Base-by-base conservation (phyloP, 768 basidiomycete genomes). In the Daedaleopsis sinensis region DNA sequence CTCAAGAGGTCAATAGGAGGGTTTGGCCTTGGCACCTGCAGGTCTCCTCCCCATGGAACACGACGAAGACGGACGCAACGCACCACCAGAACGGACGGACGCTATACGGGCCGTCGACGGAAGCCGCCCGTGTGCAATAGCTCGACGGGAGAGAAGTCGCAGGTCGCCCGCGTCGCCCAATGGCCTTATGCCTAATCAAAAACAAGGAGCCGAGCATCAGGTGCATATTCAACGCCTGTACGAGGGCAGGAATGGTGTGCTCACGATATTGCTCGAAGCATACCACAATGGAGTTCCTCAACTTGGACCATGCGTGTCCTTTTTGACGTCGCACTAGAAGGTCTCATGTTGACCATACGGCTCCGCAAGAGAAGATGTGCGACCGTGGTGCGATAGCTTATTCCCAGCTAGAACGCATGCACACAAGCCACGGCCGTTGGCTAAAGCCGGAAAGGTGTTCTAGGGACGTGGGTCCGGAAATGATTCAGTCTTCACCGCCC, bases 311-410 rank as follows among this genome's bases (percentile, higher is more conserved):
- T 49, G 42, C 53, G 50, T 32, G 49, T 23, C 21, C 27, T 7
- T 50, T 52, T 32, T 16, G 42, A 47, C 42, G 32, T 43, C 57
- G 57, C 53, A 39, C 47, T 54, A 58, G 56, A 58, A 58, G 57
- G n/a, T 32, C 21, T 46, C 47, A 51, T 55, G 21, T 21, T 42
- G 24, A 21, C 46, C 51, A 58, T 52, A 48, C 51, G 56, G 47
- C 47, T 24, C 47, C 47, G 47, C 47, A 24, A 32, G 23, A 49
- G 47, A 24, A 24, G 19, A 24, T 49, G 8, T 21, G 19, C 47
- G 10, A 52, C 27, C 1, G 9, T 37, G 47, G n/a, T n/a, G 6
- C 46, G 10, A 47, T 49, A 49, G 7, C 27, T n/a, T 24, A 49
- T 49, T 49, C 47, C 47, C 47, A 49, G 19, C 47, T 49, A 23